Evolutionary conservation across 1,284 basidiomycete genomes (phyloP).

Genomic region (Ustilago cynodontis): DNA sequence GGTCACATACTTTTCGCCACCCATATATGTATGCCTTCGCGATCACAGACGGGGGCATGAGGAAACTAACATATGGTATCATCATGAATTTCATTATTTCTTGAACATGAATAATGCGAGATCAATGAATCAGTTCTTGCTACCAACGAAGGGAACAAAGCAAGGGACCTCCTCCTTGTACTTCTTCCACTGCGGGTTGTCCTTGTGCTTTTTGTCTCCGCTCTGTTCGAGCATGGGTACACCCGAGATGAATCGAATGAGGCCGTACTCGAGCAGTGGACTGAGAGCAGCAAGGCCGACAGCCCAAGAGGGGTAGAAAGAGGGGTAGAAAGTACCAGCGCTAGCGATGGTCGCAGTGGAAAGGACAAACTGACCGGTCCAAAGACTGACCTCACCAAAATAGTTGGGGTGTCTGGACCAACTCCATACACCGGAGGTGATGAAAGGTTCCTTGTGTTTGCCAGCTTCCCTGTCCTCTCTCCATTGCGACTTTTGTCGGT

Average conservation of each 20-base stretch:
- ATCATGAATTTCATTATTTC: not conserved
- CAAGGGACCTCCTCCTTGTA: constrained; percentile 75
- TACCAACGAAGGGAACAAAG: constrained; percentile 60
- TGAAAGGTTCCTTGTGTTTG: constrained; percentile 81
- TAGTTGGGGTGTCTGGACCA: constrained; percentile 83
- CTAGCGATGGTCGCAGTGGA: constrained; percentile 35
- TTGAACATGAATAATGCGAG: not conserved
- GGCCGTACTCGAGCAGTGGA: constrained; percentile 78
- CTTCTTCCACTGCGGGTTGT: constrained; percentile 77
- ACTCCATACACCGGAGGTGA: constrained; percentile 79
- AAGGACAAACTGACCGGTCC: constrained; percentile 79
- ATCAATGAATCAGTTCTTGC: constrained; percentile 34
- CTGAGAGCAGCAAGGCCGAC: constrained; percentile 74
- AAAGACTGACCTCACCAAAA: constrained; percentile 81
- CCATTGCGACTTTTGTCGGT: constrained; percentile 80
- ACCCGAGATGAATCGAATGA: constrained; percentile 74
- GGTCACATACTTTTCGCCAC: not conserved
- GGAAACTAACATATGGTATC: not conserved
- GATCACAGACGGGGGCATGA: not conserved
- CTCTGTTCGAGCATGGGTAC: constrained; percentile 78
- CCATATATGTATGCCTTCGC: not conserved
- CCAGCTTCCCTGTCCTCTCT: constrained; percentile 76
- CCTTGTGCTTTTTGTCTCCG: constrained; percentile 78
- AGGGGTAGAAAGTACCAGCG: constrained; percentile 71
- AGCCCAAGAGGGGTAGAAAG: constrained; percentile 71